Evolutionary conservation across 176 grass and related monocot species (phyloP), one percentile per base, ranked within the genome.

Genomic region (Melocanna baccifera): DNA sequence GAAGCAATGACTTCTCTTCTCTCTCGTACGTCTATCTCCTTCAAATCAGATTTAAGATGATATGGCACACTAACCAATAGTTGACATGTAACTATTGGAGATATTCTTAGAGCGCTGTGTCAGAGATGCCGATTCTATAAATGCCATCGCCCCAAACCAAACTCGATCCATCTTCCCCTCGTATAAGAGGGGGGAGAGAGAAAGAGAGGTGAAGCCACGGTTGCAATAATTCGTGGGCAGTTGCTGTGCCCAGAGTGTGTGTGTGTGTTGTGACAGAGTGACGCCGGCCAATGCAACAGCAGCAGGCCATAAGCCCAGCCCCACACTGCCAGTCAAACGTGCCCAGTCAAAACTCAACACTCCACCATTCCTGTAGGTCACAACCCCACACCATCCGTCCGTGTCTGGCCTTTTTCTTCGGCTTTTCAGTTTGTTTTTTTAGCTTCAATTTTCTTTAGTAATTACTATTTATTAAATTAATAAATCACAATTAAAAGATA

Each of bases 281-380:
- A 40, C 87, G 76, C 82, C 62, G 82, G n/a, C 69, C 83, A 76
- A 53, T 26, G 87, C 69, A 81, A 53, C 77, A 43, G 82, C 46
- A 45, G 81, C 62, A 75, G 67, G 81, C 81, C 87, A 84, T 88
- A 79, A 88, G 87, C 46, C 64, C 13, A 14, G 63, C 47, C 29
- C 87, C 81, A 74, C 87, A 0, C 45, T 11, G 64, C 53, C 78
- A 69, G 80, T 88, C 86, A 88, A 88, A 83, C 86, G 65, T 69
- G 65, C 30, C 40, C 45, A 9, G 81, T 84, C 80, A 88, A 88
- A 37, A 37, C 77, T 84, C 80, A 88, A 88, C 26, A 37, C 77
- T 58, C 46, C 85, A 8, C 78, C 67, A 2, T 69, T 58, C 26
- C 80, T 55, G 5, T 32, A 7, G 45, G 30, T 25, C 59, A 45